phyloP scores from a whole-genome alignment of 1,284 basidiomycete species.

The Moesziomyces parantarcticus region DNA sequence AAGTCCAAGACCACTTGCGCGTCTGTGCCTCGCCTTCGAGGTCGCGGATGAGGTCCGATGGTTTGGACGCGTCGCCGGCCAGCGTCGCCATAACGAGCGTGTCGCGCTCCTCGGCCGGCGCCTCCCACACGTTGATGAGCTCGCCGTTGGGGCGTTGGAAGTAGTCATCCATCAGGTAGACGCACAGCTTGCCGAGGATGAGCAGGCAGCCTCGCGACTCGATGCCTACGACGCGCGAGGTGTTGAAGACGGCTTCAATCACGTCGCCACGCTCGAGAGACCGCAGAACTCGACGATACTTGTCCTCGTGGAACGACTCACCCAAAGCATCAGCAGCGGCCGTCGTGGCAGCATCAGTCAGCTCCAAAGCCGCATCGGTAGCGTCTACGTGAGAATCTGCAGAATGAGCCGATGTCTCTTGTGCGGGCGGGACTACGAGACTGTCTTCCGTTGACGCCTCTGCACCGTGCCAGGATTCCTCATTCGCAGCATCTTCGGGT shows the following conservation, averaged over 20 bases:
- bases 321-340: constrained; percentile 13
- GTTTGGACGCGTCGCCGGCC: constrained; percentile 67
- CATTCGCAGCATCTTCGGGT: constrained; percentile 11
- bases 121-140: constrained; percentile 87
- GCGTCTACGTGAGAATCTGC: not conserved
- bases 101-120: constrained; percentile 76
- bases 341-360: constrained; percentile 1
- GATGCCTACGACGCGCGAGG: constrained; percentile 60
- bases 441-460: constrained; percentile 15
- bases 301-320: constrained; percentile 71
- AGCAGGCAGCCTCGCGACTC: constrained; percentile 79
- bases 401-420: not conserved
- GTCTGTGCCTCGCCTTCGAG: constrained; percentile 45
- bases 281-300: constrained; percentile 72
- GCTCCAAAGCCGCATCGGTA: not conserved
- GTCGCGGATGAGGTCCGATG: constrained; percentile 67
- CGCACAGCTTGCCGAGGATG: constrained; percentile 83
- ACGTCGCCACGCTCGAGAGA: constrained; percentile 85
- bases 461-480: constrained; percentile 30
- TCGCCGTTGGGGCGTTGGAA: constrained; percentile 87
- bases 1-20: constrained; percentile 59
- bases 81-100: constrained; percentile 77
- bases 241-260: constrained; percentile 80
- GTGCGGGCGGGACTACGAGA: not conserved
- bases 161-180: constrained; percentile 93